Evolutionary conservation across 2,329 filamentous ascomycete species (phyloP).

Genomic region (Talaromyces piceae): DNA sequence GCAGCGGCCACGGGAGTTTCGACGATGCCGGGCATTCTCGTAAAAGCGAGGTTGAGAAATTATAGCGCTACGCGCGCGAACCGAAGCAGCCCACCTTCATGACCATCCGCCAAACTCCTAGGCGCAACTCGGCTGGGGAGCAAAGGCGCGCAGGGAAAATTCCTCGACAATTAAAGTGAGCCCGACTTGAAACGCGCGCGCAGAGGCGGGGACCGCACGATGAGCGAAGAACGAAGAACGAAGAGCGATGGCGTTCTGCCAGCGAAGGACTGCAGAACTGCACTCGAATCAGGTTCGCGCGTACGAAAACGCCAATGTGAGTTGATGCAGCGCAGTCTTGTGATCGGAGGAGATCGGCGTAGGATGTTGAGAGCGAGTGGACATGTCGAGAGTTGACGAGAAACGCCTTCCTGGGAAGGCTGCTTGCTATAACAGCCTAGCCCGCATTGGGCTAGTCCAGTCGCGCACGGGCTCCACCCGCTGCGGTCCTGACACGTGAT

Average conservation of each 20-base stretch:
- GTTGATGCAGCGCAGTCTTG: background rate
- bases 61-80: constrained; percentile 32
- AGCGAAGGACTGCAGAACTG: too few relatives aligned
- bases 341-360: background rate
- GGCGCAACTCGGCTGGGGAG: background rate
- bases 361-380: background rate
- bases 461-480: background rate
- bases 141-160: background rate
- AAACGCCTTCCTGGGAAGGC: background rate
- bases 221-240: background rate
- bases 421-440: background rate
- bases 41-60: constrained; percentile 25
- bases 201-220: background rate
- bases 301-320: background rate
- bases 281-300: background rate
- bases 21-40: constrained; percentile 33
- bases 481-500: background rate
- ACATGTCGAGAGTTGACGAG: background rate
- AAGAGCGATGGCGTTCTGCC: background rate
- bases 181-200: background rate
- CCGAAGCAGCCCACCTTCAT: constrained; percentile 31
- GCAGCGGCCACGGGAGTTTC: constrained; percentile 20
- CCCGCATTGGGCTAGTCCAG: background rate
- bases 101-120: constrained; percentile 16
- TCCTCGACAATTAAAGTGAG: background rate